Conservation (phyloP, 2,329 filamentous ascomycete genomes). For the Didymosphaeria variabile region DNA sequence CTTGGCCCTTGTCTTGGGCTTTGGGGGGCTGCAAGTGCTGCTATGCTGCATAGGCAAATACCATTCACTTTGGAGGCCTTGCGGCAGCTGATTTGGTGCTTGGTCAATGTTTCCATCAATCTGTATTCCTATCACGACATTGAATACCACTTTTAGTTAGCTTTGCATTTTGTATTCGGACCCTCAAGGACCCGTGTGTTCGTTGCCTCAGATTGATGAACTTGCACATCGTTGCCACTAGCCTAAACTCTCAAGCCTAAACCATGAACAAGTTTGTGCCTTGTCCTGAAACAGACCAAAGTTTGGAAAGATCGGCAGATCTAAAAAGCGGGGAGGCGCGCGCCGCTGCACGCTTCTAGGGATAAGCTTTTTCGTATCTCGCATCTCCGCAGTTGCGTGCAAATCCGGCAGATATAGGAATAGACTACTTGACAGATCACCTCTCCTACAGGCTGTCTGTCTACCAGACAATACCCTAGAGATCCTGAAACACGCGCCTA, state of each 20-base stretch:
- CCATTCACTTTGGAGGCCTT: neutral
- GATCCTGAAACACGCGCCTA: constrained; percentile 1
- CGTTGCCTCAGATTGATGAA: constrained; percentile 7
- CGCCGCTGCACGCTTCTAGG: neutral
- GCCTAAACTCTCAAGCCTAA: neutral
- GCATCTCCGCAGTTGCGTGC: neutral
- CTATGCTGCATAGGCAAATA: neutral
- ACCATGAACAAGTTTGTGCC: neutral
- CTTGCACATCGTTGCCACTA: neutral
- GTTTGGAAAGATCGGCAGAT: constrained; percentile 1
- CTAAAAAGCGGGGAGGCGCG: constrained; percentile 2
- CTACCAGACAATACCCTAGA: neutral
- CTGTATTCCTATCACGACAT: constrained; percentile 9
- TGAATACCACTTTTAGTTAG: neutral
- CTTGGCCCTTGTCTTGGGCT: constrained; percentile 9
- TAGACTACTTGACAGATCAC: neutral
- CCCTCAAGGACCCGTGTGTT: neutral
- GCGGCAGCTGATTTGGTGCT: neutral
- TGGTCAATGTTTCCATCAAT: neutral
- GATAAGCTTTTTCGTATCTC: neutral
- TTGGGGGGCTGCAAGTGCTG: constrained; percentile 1
- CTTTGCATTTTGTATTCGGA: neutral
- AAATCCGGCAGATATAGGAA: neutral
- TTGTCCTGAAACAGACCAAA: constrained; percentile 1
- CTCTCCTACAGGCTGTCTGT: neutral